Base-by-base conservation (phyloP, 2,329 filamentous ascomycete genomes). In the Leptosphaerulina australis region DNA sequence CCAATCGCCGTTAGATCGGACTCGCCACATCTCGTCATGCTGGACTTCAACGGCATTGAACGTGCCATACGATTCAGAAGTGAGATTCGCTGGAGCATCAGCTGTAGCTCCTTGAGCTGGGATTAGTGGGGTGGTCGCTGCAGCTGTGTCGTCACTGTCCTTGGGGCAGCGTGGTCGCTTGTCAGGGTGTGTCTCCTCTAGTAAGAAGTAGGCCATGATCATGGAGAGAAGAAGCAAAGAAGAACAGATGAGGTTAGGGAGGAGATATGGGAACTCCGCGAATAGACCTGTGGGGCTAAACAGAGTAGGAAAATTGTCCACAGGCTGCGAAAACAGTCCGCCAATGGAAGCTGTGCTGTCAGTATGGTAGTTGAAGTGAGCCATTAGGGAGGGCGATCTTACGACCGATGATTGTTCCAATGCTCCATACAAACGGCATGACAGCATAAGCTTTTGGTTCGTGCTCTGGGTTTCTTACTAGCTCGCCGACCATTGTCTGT, bases 401-500 rank as follows among this genome's bases (percentile, higher is more conserved):
- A 72, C 69, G 72, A 38, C 92, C 92, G 44, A 96, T 81, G 57
- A 96, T 96, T 8, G 90, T 95, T 18, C 92, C 92, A 43, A 96
- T 86, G 36, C 83, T 88, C 91, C 92, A 97, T 6, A 96, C 88
- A 67, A 96, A 96, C 0, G 92, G 92, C 90, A 97, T 96, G 34
- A 96, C 84, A 2, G 91, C 86, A 71, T 92, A 96, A 21, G 91
- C 91, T 56, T 87, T 84, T 50, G 90, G 88, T 90, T 62, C 55
- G 74, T 95, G 90, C 64, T 92, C 87, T 10, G 88, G 89, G 3
- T 25, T 43, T 30, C 36, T 18, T 11, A 41, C 34, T 61, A 96
- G 73, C 72, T 97, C 92, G 21, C 88, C 90, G 11, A 96, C 92
- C 89, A 96, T 95, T 14, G 91, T 96, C 73, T 95, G 70, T 59